A percentile compares a stretch with the other conserved stretches of the same genome.
Conservation (phyloP, 192 early-diverging fungal species). For the Coemansia sp. region DNA sequence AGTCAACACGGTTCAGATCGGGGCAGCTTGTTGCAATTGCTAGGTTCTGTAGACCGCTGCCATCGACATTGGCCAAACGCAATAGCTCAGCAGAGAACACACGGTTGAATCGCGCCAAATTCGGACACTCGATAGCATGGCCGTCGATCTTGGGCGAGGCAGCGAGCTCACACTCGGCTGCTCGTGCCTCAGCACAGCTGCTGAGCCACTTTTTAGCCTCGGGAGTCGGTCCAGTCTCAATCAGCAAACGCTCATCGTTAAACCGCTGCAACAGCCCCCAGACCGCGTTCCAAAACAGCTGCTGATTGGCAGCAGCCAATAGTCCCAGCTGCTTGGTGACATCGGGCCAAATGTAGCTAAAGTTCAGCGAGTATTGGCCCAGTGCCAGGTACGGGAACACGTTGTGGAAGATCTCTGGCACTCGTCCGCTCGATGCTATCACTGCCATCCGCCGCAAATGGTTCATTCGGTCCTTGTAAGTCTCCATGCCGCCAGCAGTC, state of each 20-base stretch:
- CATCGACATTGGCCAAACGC: constrained; percentile 3
- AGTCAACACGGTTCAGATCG: constrained; percentile 59
- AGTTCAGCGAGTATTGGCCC: constrained; percentile 73
- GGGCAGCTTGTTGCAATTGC: constrained; percentile 15
- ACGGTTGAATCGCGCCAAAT: constrained; percentile 26
- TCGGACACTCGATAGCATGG: constrained; percentile 35
- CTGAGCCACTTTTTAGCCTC: constrained; percentile 35
- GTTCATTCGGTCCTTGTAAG: constrained; percentile 77
- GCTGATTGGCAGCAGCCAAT: constrained; percentile 53
- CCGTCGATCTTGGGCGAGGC: constrained; percentile 37
- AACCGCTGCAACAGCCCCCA: constrained; percentile 58
- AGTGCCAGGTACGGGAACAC: constrained; percentile 62
- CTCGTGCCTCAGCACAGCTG: constrained; percentile 7
- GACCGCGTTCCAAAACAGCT: constrained; percentile 61
- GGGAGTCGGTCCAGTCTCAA: constrained; percentile 48
- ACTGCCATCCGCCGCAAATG: constrained; percentile 69
- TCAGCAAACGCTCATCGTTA: constrained; percentile 58
- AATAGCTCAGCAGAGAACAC: constrained; percentile 14
- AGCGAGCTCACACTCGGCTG: constrained; percentile 6
- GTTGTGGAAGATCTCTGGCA: constrained; percentile 73
- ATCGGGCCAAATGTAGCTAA: constrained; percentile 82
- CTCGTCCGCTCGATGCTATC: constrained; percentile 57
- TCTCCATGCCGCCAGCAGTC: constrained; percentile 58
- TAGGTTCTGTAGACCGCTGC: not conserved
- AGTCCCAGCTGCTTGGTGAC: constrained; percentile 58